Evolutionary conservation across 306 rosid species (phyloP), one percentile per base, ranked within the genome.

Genomic region (Cucurbita maxima): DNA sequence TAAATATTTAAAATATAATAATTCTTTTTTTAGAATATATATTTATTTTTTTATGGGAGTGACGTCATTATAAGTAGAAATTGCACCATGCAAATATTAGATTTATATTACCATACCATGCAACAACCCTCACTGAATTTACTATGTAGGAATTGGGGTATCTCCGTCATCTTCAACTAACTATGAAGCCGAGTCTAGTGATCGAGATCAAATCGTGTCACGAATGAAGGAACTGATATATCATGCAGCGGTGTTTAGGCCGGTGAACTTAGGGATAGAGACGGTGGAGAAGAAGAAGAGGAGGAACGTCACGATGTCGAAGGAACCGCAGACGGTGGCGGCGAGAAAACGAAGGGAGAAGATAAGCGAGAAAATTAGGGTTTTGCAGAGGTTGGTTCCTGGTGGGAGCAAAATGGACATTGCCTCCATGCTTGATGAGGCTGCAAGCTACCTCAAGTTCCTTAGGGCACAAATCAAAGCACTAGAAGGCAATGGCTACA

Each of bases 381-480:
- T 47, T 45, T 45, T 68, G 73, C 54, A 47, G 41, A 45, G 41
- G 19, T 13, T 68, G 37, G 56, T 68, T 68, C 73, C 73, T 45
- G 57, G 73, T 20, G 73, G 73, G 56, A 47, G 12, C 41, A 47
- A 68, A 15, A 68, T 68, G 73, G 73, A 68, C 56, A 45, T 10
- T 45, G 13, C 13, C 56, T 19, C 56, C 19, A 22, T 68, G 57
- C 56, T 68, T 3, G 73, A 68, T 6, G 73, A 68, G 41, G 20
- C 20, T 12, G 40, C 40, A 68, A 68, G 20, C 41, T 68, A 68
- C 13, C 41, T 45, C 41, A 68, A 47, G 56, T 68, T 68, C 41
- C 73, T 68, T 68, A 20, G 20, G 2, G 37, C 38, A 45, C 56
- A 68, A 14, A 13, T 45, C 73, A 45, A 45, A 47, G 55, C 55